Evolutionary conservation across 371 early-diverging fungal species (phyloP), one percentile per base, ranked within the genome.

Genomic region (Mucor irregularis): DNA sequence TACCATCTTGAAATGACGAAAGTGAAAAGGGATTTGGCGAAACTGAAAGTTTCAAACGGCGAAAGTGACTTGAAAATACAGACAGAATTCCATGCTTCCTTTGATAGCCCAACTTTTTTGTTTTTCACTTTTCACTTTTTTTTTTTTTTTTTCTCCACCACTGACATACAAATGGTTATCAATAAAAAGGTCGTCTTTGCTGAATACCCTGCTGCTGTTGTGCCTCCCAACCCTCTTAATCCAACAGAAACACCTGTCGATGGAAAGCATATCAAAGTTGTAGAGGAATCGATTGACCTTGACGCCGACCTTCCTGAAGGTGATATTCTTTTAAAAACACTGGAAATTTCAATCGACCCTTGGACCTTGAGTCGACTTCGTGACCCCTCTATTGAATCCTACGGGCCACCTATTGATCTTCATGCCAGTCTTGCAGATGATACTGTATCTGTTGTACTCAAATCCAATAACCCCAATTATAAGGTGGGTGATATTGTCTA

Each of bases 291-390:
- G 21, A 72, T 82, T 50, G 66, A 76, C 54, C 61, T 72, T 13
- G 76, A 73, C 26, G 59, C 61, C 16, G 64, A 56, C 0, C 64
- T 87, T 21, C 64, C 66, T 25, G 72, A 82, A 17, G 83, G 80
- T 45, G 73, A 83, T 6, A 59, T 86, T 26, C 60, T 87, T 5
- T 35, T 86, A 13, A 80, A 85, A 57, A 66, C 50, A 13, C 61
- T 71, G 4, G 64, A 53, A n/a, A 60, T 74, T 25, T 64, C 69
- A 29, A 65, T 69, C 5, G 70, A 74, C 45, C 66, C 68, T 19
- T 70, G 78, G 45, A 75, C 82, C 73, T 84, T 87, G 51, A 82
- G 82, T 19, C 76, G 82, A 49, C 87, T 90, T 87, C 64, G 84
- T 56, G 63, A 63, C 33, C 24, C 66, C 1, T 39, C 58, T 0